Percentiles rank a stretch among this genome's conserved stretches.
Conservation (phyloP, 371 early-diverging fungal genomes). For the Mortierella sp. region DNA sequence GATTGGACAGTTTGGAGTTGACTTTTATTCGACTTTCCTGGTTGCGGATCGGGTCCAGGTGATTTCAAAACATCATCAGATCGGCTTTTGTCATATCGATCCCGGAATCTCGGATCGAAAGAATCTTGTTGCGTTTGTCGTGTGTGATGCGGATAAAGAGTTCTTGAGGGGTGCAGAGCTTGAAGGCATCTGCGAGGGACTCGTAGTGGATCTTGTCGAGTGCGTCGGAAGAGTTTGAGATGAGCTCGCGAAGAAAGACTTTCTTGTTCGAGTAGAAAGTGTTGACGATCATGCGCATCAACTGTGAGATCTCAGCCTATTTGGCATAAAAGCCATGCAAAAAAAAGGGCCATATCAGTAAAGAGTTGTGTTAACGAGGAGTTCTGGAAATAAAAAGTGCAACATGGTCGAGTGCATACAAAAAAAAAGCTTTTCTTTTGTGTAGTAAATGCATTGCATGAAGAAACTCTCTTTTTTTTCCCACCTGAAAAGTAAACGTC, state of each 20-base stretch:
- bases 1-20: conserved; percentile 99
- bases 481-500: conserved; percentile 41
- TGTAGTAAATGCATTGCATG: too few species aligned
- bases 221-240: conserved; percentile 96
- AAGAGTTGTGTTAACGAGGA: too few species aligned
- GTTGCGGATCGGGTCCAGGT: conserved; percentile 97
- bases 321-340: neutral
- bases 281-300: conserved; percentile 95
- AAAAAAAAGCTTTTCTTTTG: neutral
- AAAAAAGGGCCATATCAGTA: neutral
- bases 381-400: too few species aligned
- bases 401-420: too few species aligned
- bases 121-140: conserved; percentile 81
- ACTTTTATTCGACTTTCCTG: conserved; percentile 98
- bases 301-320: conserved; percentile 95
- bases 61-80: conserved; percentile 84
- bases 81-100: conserved; percentile 99
- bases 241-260: conserved; percentile 95
- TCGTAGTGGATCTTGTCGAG: conserved; percentile 94
- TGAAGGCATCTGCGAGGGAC: conserved; percentile 85
- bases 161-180: conserved; percentile 83
- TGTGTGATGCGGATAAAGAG: conserved; percentile 90
- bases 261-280: conserved; percentile 95
- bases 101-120: conserved; percentile 85
- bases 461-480: neutral